Evolutionary conservation across 1,139 yeast species (phyloP), one percentile per base, ranked within the genome.

Genomic region (Hansenula lynferdii): DNA sequence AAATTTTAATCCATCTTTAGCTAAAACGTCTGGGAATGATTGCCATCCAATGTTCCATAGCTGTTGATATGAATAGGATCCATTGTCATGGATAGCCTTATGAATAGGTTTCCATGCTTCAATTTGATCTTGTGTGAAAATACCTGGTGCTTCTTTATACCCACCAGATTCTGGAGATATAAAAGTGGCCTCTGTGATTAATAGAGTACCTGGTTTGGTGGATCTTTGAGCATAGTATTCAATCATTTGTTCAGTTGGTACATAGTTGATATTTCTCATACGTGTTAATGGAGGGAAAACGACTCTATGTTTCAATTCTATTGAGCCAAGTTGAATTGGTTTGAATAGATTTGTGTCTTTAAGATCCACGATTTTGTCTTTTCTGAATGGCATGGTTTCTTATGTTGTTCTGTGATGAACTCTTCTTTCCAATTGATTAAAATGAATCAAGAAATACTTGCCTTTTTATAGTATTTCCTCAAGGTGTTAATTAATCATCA

Each of bases 31-130:
- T 5, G 81, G 70, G 40, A 50, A 60, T 5, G 75, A 76, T 29
- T 64, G 68, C 53, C 85, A 67, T 36, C 87, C 89, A 39, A 78
- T 54, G 31, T 65, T 68, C 81, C 82, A 79, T 35, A 82, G 52
- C 58, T 83, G 92, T 28, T 68, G 49, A 40, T 72, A 64, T 14
- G 74, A 57, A 42, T 58, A 68, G 1, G 84, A 70, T 20, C 70
- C 66, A 47, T 79, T 70, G 25, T 60, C 65, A 49, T 80, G 85
- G 27, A 80, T 70, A 10, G 58, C 66, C 23, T 69, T 66, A 38
- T 62, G 57, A 38, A 79, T 66, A 43, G 64, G 62, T 40, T 63
- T 67, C 84, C 84, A 79, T 19, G 65, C 71, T 12, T 53, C 59
- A 16, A 66, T 57, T 44, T 77, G 83, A 22, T 61, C 64, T 10